phyloP scores from a whole-genome alignment of 257 asterid genomes.

The Solanum medicagineum region DNA sequence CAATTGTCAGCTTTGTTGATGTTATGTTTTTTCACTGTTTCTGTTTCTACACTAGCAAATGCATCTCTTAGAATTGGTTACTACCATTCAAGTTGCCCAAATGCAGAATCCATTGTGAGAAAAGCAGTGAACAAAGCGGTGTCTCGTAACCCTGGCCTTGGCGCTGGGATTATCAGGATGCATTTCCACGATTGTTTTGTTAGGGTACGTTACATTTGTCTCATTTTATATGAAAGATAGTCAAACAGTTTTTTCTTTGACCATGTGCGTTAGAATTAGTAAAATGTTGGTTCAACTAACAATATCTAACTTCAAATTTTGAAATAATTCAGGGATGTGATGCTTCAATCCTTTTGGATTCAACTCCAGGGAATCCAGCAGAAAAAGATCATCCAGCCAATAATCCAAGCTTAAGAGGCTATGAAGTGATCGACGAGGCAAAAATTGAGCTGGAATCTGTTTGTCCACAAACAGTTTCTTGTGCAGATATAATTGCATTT shows the following conservation, averaged over 20 bases:
- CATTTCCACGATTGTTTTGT: constrained; percentile 43
- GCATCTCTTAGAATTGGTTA: constrained; percentile 8
- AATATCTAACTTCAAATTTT: background rate
- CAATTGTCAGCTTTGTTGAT: background rate
- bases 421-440: constrained; percentile 30
- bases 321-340: constrained; percentile 23
- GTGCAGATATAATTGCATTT: constrained; percentile 27
- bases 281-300: background rate
- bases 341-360: constrained; percentile 27
- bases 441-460: constrained; percentile 18
- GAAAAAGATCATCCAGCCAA: constrained; percentile 14
- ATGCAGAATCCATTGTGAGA: constrained; percentile 21
- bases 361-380: constrained; percentile 5
- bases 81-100: constrained; percentile 19
- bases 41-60: background rate
- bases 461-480: constrained; percentile 32
- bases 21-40: background rate
- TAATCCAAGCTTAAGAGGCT: constrained; percentile 22
- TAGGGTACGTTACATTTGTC: constrained; percentile 10
- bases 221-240: background rate
- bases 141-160: constrained; percentile 23
- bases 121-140: constrained; percentile 20
- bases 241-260: background rate
- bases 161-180: constrained; percentile 28
- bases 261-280: background rate